A percentile compares a stretch with the other conserved stretches of the same genome.
These are phyloP conservation scores for Aspergillus fructus DNA, from an alignment of 2,329 filamentous ascomycete genomes.

Conservation along the genomic window DNA sequence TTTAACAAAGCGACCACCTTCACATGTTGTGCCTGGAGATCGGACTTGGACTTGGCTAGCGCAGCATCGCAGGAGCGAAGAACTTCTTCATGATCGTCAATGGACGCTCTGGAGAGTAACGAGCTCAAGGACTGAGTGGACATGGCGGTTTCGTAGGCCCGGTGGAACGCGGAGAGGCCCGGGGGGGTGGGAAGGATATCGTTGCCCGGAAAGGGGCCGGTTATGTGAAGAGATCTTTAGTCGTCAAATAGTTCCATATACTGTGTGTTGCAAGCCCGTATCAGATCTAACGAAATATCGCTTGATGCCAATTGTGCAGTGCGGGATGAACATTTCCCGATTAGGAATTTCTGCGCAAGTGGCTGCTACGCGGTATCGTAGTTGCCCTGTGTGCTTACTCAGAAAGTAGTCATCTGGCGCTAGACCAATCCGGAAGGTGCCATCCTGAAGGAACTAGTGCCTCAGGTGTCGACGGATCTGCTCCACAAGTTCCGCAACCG, in stretches of 20 bases:
- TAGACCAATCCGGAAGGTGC: neutral
- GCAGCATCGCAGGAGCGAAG: conserved; percentile 58
- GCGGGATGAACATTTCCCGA: conserved; percentile 22
- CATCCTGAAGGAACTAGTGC: neutral
- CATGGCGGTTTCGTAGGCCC: conserved; percentile 30
- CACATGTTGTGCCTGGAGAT: conserved; percentile 58
- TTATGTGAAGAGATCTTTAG: neutral
- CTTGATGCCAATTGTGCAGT: conserved; percentile 8
- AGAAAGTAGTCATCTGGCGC: neutral
- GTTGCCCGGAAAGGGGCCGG: neutral
- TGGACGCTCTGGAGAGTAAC: conserved; percentile 57
- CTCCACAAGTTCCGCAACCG: neutral
- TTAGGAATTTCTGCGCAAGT: conserved; percentile 18
- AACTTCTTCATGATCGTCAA: conserved; percentile 63
- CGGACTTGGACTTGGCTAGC: conserved; percentile 57
- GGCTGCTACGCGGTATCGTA: conserved; percentile 9
- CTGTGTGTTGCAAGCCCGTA: neutral
- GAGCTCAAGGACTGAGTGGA: conserved; percentile 51
- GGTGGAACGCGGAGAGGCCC: neutral
- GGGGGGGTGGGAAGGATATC: neutral
- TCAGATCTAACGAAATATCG: neutral
- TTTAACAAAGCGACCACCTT: conserved; percentile 62
- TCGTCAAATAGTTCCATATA: neutral
- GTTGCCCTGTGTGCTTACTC: neutral
- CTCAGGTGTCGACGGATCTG: neutral